phyloP scores from a whole-genome alignment of 2,329 filamentous ascomycete species.

The Aspergillus floridensis region DNA sequence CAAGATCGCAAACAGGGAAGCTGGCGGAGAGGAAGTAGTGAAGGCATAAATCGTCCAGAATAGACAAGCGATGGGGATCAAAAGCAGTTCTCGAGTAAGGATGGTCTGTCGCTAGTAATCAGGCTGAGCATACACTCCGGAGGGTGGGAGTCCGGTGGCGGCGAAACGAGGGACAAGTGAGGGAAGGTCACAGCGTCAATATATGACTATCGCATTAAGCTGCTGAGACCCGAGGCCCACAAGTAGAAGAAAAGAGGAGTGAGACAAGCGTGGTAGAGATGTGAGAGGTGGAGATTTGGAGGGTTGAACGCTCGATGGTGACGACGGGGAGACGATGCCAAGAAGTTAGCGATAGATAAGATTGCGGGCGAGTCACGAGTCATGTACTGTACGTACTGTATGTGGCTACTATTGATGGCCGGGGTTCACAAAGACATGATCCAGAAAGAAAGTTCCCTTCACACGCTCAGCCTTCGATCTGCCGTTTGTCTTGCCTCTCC shows the following conservation, averaged over 20 bases:
- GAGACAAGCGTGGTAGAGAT: conserved; percentile 1
- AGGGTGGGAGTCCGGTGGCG: background rate
- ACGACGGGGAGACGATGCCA: conserved; percentile 9
- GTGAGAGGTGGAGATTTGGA: background rate
- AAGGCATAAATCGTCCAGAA: background rate
- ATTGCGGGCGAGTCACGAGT: conserved; percentile 1
- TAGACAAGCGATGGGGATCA: background rate
- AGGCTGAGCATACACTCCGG: conserved; percentile 1
- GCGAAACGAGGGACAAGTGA: conserved; percentile 3
- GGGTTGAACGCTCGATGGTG: background rate
- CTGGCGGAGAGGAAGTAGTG: background rate
- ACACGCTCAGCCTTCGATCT: too few species aligned
- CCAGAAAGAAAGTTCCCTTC: background rate
- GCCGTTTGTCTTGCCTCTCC: too few species aligned
- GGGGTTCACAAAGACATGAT: conserved; percentile 1
- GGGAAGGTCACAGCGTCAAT: background rate
- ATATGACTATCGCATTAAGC: conserved; percentile 1
- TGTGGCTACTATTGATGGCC: background rate
- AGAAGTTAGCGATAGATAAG: conserved; percentile 9
- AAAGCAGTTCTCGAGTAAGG: background rate
- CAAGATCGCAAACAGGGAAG: background rate
- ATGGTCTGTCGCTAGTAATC: background rate
- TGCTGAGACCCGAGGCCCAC: background rate
- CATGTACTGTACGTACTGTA: background rate
- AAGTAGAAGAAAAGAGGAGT: background rate